phyloP scores from a whole-genome alignment of 2,329 filamentous ascomycete genomes.

The Dothistroma septosporum region DNA sequence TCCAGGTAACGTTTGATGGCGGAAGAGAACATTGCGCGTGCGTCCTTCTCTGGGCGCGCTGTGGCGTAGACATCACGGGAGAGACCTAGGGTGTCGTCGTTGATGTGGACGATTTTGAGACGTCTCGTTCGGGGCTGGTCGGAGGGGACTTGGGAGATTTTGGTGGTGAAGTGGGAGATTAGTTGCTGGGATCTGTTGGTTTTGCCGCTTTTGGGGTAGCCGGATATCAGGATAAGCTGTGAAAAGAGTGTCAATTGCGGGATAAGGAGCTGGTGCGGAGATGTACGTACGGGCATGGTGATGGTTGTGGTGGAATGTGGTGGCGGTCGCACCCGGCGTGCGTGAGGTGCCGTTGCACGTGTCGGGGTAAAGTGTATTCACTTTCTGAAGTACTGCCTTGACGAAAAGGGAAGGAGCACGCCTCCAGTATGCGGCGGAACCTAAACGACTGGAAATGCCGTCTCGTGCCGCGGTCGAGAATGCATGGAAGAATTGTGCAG shows the following conservation, averaged over 20 bases:
- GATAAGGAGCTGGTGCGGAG: background rate
- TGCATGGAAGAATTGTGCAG: background rate
- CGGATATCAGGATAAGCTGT: slow-evolving; percentile 30
- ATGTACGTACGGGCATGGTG: slow-evolving; percentile 13
- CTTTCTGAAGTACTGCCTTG: background rate
- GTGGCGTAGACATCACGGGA: slow-evolving; percentile 69
- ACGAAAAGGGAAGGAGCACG: background rate
- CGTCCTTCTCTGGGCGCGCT: slow-evolving; percentile 77
- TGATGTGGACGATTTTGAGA: slow-evolving; percentile 69
- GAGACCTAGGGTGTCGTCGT: slow-evolving; percentile 67
- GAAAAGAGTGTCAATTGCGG: background rate
- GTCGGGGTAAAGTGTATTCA: background rate
- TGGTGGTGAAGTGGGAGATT: slow-evolving; percentile 58
- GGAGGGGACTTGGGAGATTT: slow-evolving; percentile 45
- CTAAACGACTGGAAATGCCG: background rate
- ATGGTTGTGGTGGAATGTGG: background rate
- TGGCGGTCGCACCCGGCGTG: background rate
- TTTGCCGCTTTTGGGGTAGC: slow-evolving; percentile 58
- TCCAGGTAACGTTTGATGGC: slow-evolving; percentile 73
- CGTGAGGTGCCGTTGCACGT: background rate
- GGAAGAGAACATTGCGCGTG: slow-evolving; percentile 68
- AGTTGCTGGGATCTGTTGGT: slow-evolving; percentile 61
- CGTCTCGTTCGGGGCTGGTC: slow-evolving; percentile 44
- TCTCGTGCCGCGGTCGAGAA: background rate
- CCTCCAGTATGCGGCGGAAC: background rate